Evolutionary conservation across 805 yeast genomes (phyloP), one percentile per base, ranked within the genome.

Genomic region (Metschnikowia vanudenii): DNA sequence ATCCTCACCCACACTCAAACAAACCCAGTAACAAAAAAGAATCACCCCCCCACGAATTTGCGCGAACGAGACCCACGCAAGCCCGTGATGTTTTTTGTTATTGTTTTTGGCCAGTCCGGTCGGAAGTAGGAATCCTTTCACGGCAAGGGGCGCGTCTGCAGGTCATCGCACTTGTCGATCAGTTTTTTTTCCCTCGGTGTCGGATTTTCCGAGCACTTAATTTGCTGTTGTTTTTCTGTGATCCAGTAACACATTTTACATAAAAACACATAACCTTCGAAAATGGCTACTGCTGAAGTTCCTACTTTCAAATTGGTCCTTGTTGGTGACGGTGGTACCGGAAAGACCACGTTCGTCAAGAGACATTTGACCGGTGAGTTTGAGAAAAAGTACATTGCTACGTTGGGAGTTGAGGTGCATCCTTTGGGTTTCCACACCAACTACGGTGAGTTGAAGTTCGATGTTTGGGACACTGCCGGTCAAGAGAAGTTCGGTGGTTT

Each of bases 291-390:
- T 24, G 76, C 75, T 64, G 85, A 82, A 78, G 95, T 90, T 73
- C 98, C 99, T 61, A 88, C 96, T 59, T 94, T 94, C 76, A 94
- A 94, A 80, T 84, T 94, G 73, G 99, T 94, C 64, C 84, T 94
- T 67, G 99, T 94, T 76, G 99, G 99, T 72, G 99, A 94, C 71
- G 99, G 99, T 81, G 99, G 99, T 84, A 94, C 99, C 74, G 99
- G 99, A 79, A 94, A 94, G 85, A 94, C 99, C 80, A 94, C 99
- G 50, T 94, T 94, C 64, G 99, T 94, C 73, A 94, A 95, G 82
- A 91, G 99, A 81, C 99, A 94, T 76, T 84, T 91, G 75, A 92
- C 99, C 56, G 96, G 99, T 78, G 99, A 94, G 74, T 94, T 94
- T 70, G 99, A 94, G 77, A 94, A 94, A 80, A 91, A 91, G 76